phyloP scores from a whole-genome alignment of 208 protist species.

The Leishmania aethiopica region DNA sequence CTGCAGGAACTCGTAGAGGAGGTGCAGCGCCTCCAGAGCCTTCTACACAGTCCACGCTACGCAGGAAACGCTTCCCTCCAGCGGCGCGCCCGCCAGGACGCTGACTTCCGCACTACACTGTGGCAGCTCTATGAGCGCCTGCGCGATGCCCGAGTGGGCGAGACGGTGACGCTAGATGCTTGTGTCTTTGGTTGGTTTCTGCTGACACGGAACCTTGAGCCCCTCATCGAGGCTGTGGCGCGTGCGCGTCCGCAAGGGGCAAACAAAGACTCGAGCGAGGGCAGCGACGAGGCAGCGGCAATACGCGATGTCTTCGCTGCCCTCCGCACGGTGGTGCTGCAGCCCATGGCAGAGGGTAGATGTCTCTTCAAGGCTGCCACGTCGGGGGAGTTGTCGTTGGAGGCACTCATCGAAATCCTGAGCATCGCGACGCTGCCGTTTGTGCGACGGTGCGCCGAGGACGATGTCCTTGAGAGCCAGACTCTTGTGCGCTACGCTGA shows the following conservation, averaged over 20 bases:
- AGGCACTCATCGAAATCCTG: slow-evolving; percentile 34
- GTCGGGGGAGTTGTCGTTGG: slow-evolving; percentile 17
- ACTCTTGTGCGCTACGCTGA: slow-evolving; percentile 13
- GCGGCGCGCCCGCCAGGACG: slow-evolving; percentile 20
- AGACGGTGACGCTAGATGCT: slow-evolving; percentile 64
- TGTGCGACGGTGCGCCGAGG: slow-evolving; percentile 15
- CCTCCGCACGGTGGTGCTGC: slow-evolving; percentile 27
- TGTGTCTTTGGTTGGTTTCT: slow-evolving; percentile 57
- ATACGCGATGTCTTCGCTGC: slow-evolving; percentile 30
- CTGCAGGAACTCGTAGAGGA: slow-evolving; percentile 58
- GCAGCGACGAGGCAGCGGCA: slow-evolving; percentile 8
- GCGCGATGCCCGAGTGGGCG: slow-evolving; percentile 33
- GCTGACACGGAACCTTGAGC: slow-evolving; percentile 34
- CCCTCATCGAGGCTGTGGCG: slow-evolving; percentile 28
- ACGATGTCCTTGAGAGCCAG: background rate
- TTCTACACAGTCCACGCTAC: slow-evolving; percentile 42
- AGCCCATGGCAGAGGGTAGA: slow-evolving; percentile 1
- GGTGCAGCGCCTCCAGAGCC: slow-evolving; percentile 25
- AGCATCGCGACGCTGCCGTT: slow-evolving; percentile 19
- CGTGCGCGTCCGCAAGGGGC: background rate
- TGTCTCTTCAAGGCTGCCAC: background rate
- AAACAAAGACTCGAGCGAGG: background rate
- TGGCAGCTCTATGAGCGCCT: slow-evolving; percentile 49
- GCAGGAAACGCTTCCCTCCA: slow-evolving; percentile 30
- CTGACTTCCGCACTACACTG: slow-evolving; percentile 28